Evolutionary conservation across 768 basidiomycete species (phyloP).

Genomic region (Strobilomyces dryophilus): DNA sequence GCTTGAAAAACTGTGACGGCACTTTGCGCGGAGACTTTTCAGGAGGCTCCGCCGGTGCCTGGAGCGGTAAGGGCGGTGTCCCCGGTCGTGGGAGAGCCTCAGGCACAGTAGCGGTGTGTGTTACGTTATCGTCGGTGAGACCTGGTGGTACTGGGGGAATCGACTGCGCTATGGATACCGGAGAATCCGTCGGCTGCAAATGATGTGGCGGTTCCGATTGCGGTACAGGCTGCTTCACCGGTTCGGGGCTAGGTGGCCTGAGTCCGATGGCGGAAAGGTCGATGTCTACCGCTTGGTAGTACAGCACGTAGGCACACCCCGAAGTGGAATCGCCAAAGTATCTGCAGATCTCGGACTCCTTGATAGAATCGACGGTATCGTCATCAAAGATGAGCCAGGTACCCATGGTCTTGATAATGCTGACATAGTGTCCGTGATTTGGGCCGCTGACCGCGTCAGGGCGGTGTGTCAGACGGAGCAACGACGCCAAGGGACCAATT

Average conservation of each 20-base stretch:
- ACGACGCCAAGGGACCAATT: slow-evolving; percentile 5
- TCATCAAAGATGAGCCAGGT: slow-evolving; percentile 95
- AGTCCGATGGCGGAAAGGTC: slow-evolving; percentile 72
- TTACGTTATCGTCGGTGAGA: slow-evolving; percentile 28
- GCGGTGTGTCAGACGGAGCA: slow-evolving; percentile 9
- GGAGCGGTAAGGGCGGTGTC: slow-evolving; percentile 22
- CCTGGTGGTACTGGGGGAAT: slow-evolving; percentile 35
- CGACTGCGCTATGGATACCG: slow-evolving; percentile 18
- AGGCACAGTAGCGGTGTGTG: slow-evolving; percentile 15
- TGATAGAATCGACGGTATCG: slow-evolving; percentile 83
- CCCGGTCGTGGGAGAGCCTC: slow-evolving; percentile 12
- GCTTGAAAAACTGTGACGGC: slow-evolving; percentile 17
- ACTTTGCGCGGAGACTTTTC: slow-evolving; percentile 25
- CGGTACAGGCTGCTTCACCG: slow-evolving; percentile 14
- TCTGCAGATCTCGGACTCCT: slow-evolving; percentile 84
- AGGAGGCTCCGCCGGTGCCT: slow-evolving; percentile 8
- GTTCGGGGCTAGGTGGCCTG: slow-evolving; percentile 29
- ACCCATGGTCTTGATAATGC: slow-evolving; percentile 83
- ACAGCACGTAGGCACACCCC: slow-evolving; percentile 93
- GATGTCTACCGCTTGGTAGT: slow-evolving; percentile 92
- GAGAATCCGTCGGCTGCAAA: slow-evolving; percentile 23
- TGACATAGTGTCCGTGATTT: slow-evolving; percentile 98
- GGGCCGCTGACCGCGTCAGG: slow-evolving; percentile 62
- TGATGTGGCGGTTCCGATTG: slow-evolving; percentile 11
- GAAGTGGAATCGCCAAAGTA: slow-evolving; percentile 91